Evolutionary conservation across 208 protist species (phyloP).

Genomic region (Leishmania guyanensis): DNA sequence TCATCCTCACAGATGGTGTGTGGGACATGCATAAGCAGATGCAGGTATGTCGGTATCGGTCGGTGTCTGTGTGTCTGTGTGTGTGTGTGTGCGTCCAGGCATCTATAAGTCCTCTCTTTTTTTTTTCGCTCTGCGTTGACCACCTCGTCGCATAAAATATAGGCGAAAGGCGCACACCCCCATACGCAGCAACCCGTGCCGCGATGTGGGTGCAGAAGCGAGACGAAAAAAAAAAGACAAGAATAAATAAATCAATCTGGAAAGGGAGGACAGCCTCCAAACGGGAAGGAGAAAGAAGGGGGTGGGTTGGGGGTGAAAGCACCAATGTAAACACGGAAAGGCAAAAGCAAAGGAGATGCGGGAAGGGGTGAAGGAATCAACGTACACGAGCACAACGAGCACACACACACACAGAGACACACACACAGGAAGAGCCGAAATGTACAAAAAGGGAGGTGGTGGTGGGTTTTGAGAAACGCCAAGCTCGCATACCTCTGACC

Average conservation of each 20-base stretch:
- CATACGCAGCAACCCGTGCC: background rate
- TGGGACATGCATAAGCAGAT: background rate
- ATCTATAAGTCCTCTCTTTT: background rate
- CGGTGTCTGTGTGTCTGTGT: background rate
- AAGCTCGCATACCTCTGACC: background rate
- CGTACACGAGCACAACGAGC: background rate
- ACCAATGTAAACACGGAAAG: background rate
- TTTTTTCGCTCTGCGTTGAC: background rate
- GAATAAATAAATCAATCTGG: background rate
- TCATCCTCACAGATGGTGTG: background rate
- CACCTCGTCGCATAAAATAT: background rate
- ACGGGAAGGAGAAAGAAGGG: background rate
- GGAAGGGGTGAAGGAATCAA: background rate
- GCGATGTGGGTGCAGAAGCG: background rate
- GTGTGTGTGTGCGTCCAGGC: background rate
- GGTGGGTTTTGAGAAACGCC: background rate
- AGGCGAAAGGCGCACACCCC: background rate
- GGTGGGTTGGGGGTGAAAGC: background rate
- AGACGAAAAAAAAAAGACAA: slow-evolving; percentile 19
- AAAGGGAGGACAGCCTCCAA: background rate
- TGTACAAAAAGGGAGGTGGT: background rate
- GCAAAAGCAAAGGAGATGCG: background rate
- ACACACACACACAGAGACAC: background rate
- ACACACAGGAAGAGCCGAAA: background rate
- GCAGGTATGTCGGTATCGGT: background rate